A percentile compares a stretch with the other conserved stretches of the same genome.
These are phyloP conservation scores for Candida krabiensis DNA, from an alignment of 805 yeast species.

Conservation along the genomic window DNA sequence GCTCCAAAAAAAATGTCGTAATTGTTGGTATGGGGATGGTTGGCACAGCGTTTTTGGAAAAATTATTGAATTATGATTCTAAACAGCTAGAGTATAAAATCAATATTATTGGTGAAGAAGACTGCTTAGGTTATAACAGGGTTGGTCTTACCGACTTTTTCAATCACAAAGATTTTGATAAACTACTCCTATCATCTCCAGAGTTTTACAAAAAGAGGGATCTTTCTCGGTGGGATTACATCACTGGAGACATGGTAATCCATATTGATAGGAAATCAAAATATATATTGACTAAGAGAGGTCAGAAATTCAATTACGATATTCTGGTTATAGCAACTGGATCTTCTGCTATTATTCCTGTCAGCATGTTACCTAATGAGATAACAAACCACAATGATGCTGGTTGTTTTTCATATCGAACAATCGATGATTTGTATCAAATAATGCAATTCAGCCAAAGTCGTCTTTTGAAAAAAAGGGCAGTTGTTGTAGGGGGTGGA, in stretches of 20 bases:
- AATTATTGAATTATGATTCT: slow-evolving; percentile 33
- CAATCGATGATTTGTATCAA: slow-evolving; percentile 33
- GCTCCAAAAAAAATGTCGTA: slow-evolving; percentile 23
- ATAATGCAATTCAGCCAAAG: slow-evolving; percentile 28
- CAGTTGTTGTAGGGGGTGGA: slow-evolving; percentile 37
- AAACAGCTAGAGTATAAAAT: slow-evolving; percentile 27
- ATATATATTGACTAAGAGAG: slow-evolving; percentile 17
- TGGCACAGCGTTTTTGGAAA: slow-evolving; percentile 35
- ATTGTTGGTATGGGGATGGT: slow-evolving; percentile 40
- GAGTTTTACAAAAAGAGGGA: slow-evolving; percentile 26
- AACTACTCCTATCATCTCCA: slow-evolving; percentile 27
- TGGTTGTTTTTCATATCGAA: slow-evolving; percentile 37
- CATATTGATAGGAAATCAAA: slow-evolving; percentile 17
- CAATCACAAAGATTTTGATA: slow-evolving; percentile 27
- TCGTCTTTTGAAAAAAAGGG: slow-evolving; percentile 19
- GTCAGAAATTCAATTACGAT: slow-evolving; percentile 24
- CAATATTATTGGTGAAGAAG: slow-evolving; percentile 36
- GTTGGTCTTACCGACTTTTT: slow-evolving; percentile 36
- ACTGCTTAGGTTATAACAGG: slow-evolving; percentile 37
- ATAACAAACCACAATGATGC: slow-evolving; percentile 19
- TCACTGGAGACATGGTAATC: slow-evolving; percentile 23
- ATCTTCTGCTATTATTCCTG: slow-evolving; percentile 32
- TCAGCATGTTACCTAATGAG: slow-evolving; percentile 23
- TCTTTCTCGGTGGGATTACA: slow-evolving; percentile 25
- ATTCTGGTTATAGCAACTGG: slow-evolving; percentile 34